A percentile compares a stretch with the other conserved stretches of the same genome.
These are phyloP conservation scores for Neltuma alba DNA, from an alignment of 306 rosid genomes.

Conservation along the genomic window DNA sequence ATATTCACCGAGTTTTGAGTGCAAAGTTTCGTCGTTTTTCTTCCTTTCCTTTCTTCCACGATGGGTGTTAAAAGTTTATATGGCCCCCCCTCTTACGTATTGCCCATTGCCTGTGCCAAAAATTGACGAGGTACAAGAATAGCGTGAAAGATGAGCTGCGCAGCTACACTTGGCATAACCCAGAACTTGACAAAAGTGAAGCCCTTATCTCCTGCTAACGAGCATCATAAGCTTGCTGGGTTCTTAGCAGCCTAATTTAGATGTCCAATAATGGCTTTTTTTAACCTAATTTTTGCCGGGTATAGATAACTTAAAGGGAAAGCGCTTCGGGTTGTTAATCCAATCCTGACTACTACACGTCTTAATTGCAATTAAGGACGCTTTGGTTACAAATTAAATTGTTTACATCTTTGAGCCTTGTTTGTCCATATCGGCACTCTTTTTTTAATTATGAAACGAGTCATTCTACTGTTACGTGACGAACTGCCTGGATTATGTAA, in stretches of 20 bases:
- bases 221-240: neutral
- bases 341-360: neutral
- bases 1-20: conserved; percentile 22
- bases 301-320: neutral
- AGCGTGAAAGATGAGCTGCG: neutral
- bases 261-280: neutral
- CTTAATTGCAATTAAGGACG: conserved; percentile 2
- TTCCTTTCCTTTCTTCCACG: neutral
- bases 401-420: neutral
- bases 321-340: neutral
- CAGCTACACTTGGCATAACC: neutral
- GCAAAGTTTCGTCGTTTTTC: neutral
- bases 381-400: neutral
- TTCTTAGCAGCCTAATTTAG: neutral
- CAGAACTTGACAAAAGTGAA: neutral
- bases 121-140: neutral
- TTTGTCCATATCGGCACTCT: conserved; percentile 8
- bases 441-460: neutral
- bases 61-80: neutral
- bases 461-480: conserved; percentile 28
- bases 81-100: neutral
- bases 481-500: conserved; percentile 7
- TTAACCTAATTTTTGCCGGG: neutral
- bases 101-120: neutral
- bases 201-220: neutral